Evolutionary conservation across 257 asterid genomes (phyloP).

Genomic region (Voacanga thouarsii): DNA sequence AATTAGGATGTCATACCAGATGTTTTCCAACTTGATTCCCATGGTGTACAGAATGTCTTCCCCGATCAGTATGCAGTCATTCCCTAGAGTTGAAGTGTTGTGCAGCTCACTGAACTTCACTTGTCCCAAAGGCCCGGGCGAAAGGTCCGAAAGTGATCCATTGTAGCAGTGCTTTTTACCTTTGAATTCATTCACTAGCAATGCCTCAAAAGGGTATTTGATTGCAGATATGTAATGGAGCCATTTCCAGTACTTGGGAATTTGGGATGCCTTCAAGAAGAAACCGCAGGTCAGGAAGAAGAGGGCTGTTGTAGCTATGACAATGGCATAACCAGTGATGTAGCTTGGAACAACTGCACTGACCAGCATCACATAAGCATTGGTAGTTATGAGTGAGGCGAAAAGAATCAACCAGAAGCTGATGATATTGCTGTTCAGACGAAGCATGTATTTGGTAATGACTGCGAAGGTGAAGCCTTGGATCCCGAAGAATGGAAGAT

Average conservation of each 20-base stretch:
- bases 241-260: conserved; percentile 74
- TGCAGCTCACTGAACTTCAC: conserved; percentile 61
- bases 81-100: conserved; percentile 22
- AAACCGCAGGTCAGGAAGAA: conserved; percentile 87
- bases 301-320: conserved; percentile 89
- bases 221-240: conserved; percentile 81
- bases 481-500: conserved; percentile 80
- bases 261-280: conserved; percentile 71
- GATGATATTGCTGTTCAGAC: conserved; percentile 35
- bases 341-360: conserved; percentile 83
- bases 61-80: conserved; percentile 57
- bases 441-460: conserved; percentile 56
- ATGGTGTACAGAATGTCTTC: conserved; percentile 67
- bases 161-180: conserved; percentile 48
- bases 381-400: conserved; percentile 78
- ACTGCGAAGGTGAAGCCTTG: conserved; percentile 78
- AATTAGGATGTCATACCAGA: conserved; percentile 33
- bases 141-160: conserved; percentile 49
- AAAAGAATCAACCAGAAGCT: conserved; percentile 73
- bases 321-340: conserved; percentile 83
- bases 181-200: conserved; percentile 72
- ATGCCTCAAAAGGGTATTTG: conserved; percentile 86
- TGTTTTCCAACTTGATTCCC: conserved; percentile 27
- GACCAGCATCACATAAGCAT: conserved; percentile 82
- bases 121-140: conserved; percentile 82